A percentile compares a stretch with the other conserved stretches of the same genome.
Conservation (phyloP, 1,284 basidiomycete genomes). For the Laetiporus sulphureus region DNA sequence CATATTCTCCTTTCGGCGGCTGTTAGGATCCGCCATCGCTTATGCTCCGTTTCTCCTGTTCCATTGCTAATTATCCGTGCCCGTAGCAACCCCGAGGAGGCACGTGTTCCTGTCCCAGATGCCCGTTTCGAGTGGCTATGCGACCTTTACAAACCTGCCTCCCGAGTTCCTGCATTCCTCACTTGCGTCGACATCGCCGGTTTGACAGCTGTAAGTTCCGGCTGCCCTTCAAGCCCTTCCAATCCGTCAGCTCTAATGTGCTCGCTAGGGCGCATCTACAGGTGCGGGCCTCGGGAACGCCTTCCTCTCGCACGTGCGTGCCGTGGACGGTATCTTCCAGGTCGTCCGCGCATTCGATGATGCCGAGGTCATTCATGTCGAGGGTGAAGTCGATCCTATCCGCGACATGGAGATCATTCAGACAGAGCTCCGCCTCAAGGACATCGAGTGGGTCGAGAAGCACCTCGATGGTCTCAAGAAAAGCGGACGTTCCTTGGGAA, state of each 20-base stretch:
- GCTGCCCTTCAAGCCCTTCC: background rate
- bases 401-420: conserved; percentile 99
- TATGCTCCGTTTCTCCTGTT: background rate
- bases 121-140: conserved; percentile 92
- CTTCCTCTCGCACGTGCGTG: conserved; percentile 96
- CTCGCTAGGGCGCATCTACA: conserved; percentile 81
- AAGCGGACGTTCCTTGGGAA: conserved; percentile 65
- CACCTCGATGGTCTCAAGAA: conserved; percentile 78
- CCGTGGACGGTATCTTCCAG: conserved; percentile 99
- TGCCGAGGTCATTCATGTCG: conserved; percentile 98
- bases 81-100: conserved; percentile 48
- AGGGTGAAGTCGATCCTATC: conserved; percentile 94
- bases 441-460: conserved; percentile 99
- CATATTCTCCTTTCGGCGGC: background rate
- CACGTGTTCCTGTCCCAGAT: conserved; percentile 97
- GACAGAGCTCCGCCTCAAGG: conserved; percentile 91
- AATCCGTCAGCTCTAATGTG: background rate
- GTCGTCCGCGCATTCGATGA: conserved; percentile 98
- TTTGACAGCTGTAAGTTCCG: conserved; percentile 75
- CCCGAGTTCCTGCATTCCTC: conserved; percentile 88
- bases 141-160: conserved; percentile 85
- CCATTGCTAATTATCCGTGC: too few relatives aligned
- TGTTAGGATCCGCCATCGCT: background rate
- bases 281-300: conserved; percentile 98
- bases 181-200: conserved; percentile 99